Evolutionary conservation across 768 basidiomycete species (phyloP).

Genomic region (Lactarius evosmus): DNA sequence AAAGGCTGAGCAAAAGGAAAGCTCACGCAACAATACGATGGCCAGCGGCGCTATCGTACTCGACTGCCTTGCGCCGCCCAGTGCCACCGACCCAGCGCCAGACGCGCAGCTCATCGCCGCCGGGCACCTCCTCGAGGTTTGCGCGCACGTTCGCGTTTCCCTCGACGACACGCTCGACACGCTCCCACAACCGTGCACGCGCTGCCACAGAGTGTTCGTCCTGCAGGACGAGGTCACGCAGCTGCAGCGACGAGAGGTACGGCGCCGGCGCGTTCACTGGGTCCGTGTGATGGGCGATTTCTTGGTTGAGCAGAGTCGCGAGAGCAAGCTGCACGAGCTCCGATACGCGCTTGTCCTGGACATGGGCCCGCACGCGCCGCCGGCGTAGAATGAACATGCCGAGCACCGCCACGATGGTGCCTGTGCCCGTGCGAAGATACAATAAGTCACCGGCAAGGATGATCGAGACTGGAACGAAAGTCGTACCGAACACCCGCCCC

Average conservation of each 20-base stretch:
- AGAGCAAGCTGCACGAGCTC: conserved; percentile 77
- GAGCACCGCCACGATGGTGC: conserved; percentile 27
- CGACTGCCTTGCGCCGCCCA: conserved; percentile 23
- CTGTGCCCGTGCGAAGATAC: conserved; percentile 25
- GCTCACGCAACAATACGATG: conserved; percentile 28
- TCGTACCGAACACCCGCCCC: conserved; percentile 57
- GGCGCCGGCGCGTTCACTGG: conserved; percentile 70
- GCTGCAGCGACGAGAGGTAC: conserved; percentile 80
- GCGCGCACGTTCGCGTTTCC: conserved; percentile 87
- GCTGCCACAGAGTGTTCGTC: conserved; percentile 71
- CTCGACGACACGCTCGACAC: conserved; percentile 83
- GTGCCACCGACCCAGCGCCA: conserved; percentile 85
- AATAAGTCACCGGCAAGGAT: background rate
- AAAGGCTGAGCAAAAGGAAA: no score
- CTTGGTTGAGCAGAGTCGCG: conserved; percentile 78
- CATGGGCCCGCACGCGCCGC: conserved; percentile 48
- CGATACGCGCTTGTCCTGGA: conserved; percentile 63
- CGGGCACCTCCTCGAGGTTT: conserved; percentile 76
- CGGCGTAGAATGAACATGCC: conserved; percentile 33
- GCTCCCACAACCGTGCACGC: conserved; percentile 71
- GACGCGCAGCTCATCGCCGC: conserved; percentile 85
- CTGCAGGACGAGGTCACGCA: conserved; percentile 82
- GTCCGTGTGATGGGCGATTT: conserved; percentile 77
- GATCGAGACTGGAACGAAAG: background rate
- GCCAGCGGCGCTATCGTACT: conserved; percentile 26